Percentiles rank a stretch among this genome's conserved stretches.
Evolutionary conservation across 106 monocot species (phyloP).

Genomic region (Platanthera zijinensis): DNA sequence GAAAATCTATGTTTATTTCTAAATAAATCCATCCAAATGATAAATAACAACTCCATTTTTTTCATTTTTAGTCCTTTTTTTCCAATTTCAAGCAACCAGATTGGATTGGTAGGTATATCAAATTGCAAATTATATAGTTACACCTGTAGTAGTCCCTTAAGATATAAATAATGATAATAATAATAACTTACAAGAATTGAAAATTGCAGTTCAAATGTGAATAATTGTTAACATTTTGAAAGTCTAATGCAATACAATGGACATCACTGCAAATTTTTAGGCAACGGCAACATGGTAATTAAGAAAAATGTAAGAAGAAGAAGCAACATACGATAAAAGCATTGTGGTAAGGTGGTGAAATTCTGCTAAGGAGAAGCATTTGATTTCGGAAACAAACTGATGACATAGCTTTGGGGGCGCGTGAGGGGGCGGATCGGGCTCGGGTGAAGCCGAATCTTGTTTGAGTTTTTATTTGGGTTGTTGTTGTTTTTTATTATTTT

Average conservation of each 20-base stretch:
- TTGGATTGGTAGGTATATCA: no score
- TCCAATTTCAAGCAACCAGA: neutral
- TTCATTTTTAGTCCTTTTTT: neutral
- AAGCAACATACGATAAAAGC: neutral
- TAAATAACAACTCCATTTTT: neutral
- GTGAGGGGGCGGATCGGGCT: no score
- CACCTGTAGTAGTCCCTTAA: no score
- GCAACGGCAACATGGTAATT: neutral
- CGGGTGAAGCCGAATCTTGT: no score
- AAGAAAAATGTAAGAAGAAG: neutral
- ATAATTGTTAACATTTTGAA: neutral
- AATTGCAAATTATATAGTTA: no score
- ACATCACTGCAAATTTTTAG: neutral
- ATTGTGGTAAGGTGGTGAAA: neutral
- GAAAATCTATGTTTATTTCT: neutral
- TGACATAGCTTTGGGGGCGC: no score
- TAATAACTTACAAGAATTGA: neutral
- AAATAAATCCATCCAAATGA: neutral
- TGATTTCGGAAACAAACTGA: no score
- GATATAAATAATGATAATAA: no score
- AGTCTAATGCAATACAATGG: neutral
- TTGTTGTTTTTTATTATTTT: no score
- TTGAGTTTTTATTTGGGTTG: no score
- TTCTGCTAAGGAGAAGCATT: no score
- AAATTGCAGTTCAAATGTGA: neutral